phyloP scores from a whole-genome alignment of 2,329 filamentous ascomycete genomes.

The Fusarium papillatum region DNA sequence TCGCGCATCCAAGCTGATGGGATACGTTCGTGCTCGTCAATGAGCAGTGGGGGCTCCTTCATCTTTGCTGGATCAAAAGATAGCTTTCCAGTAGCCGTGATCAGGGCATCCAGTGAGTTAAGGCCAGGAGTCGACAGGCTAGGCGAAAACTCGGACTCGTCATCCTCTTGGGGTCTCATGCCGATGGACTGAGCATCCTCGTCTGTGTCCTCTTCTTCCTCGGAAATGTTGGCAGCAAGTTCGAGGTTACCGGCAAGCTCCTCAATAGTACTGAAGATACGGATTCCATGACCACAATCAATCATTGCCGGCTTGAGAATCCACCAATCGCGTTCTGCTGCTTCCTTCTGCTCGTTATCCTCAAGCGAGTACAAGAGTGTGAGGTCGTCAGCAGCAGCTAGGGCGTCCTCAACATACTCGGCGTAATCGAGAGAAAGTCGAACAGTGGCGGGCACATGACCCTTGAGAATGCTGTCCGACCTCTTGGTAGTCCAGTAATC shows the following conservation, averaged over 20 bases:
- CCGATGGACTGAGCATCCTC: not conserved
- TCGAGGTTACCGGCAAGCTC: slow-evolving; percentile 52
- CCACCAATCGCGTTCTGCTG: slow-evolving; percentile 53
- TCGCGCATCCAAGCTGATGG: slow-evolving; percentile 53
- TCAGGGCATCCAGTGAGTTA: slow-evolving; percentile 46
- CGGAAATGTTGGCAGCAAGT: slow-evolving; percentile 50
- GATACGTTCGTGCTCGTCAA: slow-evolving; percentile 50
- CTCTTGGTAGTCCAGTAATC: slow-evolving; percentile 54
- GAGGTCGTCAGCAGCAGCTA: slow-evolving; percentile 53
- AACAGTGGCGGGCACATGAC: slow-evolving; percentile 49
- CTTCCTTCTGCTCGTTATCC: slow-evolving; percentile 46
- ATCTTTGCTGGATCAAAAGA: slow-evolving; percentile 8
- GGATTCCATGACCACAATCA: slow-evolving; percentile 55
- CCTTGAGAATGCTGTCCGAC: slow-evolving; percentile 47
- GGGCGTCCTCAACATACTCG: slow-evolving; percentile 54
- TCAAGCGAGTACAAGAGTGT: slow-evolving; percentile 51
- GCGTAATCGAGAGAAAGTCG: slow-evolving; percentile 53
- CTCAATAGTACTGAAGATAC: slow-evolving; percentile 53
- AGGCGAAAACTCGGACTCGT: slow-evolving; percentile 29
- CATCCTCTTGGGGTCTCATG: slow-evolving; percentile 3
- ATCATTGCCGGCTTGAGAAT: slow-evolving; percentile 55
- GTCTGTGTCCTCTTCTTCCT: slow-evolving; percentile 37
- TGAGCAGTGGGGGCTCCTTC: slow-evolving; percentile 36
- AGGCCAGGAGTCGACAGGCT: slow-evolving; percentile 45
- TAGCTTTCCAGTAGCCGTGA: slow-evolving; percentile 45